A percentile compares a stretch with the other conserved stretches of the same genome.
phyloP scores from a whole-genome alignment of 73 alveolate genomes.

The Paramecium biaurelia region DNA sequence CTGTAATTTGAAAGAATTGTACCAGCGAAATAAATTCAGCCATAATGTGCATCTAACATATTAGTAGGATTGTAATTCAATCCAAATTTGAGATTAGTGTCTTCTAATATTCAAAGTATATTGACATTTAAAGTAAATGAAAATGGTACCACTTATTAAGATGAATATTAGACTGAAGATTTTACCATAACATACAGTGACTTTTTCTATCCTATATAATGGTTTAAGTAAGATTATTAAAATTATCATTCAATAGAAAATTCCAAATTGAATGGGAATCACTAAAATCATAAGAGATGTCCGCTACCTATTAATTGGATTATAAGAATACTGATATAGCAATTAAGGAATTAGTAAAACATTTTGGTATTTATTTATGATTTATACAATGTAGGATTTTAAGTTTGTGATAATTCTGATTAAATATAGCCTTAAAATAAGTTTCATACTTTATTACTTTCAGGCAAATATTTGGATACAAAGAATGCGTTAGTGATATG shows the following conservation, averaged over 20 bases:
- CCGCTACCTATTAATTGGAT: slow-evolving; percentile 36
- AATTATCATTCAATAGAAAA: neutral
- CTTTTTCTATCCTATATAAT: neutral
- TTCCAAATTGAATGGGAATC: slow-evolving; percentile 30
- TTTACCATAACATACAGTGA: neutral
- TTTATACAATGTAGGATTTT: slow-evolving; percentile 5
- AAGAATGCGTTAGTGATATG: neutral
- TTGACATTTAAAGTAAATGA: neutral
- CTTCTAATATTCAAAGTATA: slow-evolving; percentile 15
- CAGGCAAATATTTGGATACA: slow-evolving; percentile 37
- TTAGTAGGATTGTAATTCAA: slow-evolving; percentile 52
- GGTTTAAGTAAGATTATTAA: neutral
- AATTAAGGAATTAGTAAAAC: slow-evolving; percentile 52
- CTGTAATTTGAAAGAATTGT: slow-evolving; percentile 22
- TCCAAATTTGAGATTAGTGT: slow-evolving; percentile 48
- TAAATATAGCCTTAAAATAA: slow-evolving; percentile 25
- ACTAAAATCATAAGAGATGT: neutral
- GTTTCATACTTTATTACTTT: slow-evolving; percentile 51
- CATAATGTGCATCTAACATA: slow-evolving; percentile 26
- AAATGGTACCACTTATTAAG: neutral
- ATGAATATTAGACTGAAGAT: slow-evolving; percentile 9
- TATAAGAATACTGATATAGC: slow-evolving; percentile 59
- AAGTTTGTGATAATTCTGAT: slow-evolving; percentile 56
- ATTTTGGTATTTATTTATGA: slow-evolving; percentile 26
- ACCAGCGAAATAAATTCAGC: slow-evolving; percentile 49